Conservation (phyloP, 192 early-diverging fungal genomes). For the Umbelopsis vinacea region DNA sequence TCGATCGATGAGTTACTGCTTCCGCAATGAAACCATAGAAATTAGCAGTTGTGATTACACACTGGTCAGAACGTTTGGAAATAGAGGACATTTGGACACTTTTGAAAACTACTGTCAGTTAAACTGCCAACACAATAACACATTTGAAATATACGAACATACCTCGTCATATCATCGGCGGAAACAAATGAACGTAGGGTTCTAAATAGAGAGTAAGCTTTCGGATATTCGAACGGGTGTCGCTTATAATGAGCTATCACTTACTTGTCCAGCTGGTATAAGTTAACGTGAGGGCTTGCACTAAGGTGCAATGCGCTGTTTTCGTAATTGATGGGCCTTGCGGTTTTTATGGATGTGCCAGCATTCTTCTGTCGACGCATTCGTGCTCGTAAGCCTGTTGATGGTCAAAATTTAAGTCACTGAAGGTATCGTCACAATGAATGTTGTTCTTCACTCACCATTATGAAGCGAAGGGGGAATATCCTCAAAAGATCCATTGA, state of each 20-base stretch:
- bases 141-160: no score
- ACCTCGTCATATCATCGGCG: no score
- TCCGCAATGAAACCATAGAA: background rate
- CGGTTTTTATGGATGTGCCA: background rate
- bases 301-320: background rate
- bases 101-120: background rate
- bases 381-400: slow-evolving; percentile 5
- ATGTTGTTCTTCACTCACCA: background rate
- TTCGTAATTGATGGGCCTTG: background rate
- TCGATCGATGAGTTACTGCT: background rate
- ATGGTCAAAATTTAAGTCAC: background rate
- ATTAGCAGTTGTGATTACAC: background rate
- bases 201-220: background rate
- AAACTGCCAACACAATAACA: no score
- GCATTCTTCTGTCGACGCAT: slow-evolving; percentile 11
- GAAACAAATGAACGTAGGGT: background rate
- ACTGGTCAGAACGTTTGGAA: background rate
- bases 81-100: background rate
- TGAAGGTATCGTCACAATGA: background rate
- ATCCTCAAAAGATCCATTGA: slow-evolving; percentile 10
- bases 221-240: background rate
- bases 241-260: background rate
- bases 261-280: slow-evolving; percentile 14
- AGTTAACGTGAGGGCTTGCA: background rate
- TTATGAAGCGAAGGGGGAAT: slow-evolving; percentile 4